Percentiles rank a stretch among this genome's conserved stretches.
Conservation (phyloP, 2,329 filamentous ascomycete genomes). For the Juglanconis sp. region DNA sequence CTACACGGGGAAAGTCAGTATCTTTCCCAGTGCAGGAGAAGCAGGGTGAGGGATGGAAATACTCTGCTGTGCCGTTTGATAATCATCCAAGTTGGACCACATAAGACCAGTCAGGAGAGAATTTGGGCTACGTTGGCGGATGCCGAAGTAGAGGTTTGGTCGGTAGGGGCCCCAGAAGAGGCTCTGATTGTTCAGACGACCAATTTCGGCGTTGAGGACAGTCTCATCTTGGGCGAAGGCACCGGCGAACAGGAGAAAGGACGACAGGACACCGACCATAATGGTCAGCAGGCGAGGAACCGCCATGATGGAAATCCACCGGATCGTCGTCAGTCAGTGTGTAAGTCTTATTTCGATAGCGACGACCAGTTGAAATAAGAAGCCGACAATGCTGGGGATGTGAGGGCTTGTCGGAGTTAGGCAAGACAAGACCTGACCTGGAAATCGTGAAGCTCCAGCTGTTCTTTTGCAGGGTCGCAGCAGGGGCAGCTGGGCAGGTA, state of each 20-base stretch:
- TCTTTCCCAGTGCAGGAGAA: background rate
- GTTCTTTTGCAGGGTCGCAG: slow-evolving; percentile 13
- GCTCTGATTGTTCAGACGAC: slow-evolving; percentile 68
- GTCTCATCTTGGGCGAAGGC: slow-evolving; percentile 27
- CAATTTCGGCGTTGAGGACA: slow-evolving; percentile 47
- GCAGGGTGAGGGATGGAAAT: slow-evolving; percentile 31
- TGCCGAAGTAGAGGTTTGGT: slow-evolving; percentile 90
- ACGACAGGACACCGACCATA: slow-evolving; percentile 24
- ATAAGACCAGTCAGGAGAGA: slow-evolving; percentile 80
- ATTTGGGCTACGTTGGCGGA: slow-evolving; percentile 76
- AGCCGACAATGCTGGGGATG: background rate
- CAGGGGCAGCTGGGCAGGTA: background rate
- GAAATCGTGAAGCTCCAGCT: slow-evolving; percentile 13
- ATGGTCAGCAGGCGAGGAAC: slow-evolving; percentile 26
- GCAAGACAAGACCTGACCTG: background rate
- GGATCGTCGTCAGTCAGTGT: slow-evolving; percentile 5
- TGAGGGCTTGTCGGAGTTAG: background rate
- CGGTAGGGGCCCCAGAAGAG: slow-evolving; percentile 95
- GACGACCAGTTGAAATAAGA: background rate
- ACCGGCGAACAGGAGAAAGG: slow-evolving; percentile 21
- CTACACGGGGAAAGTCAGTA: slow-evolving; percentile 40
- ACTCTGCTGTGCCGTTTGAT: slow-evolving; percentile 72
- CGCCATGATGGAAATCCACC: slow-evolving; percentile 21
- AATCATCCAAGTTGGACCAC: slow-evolving; percentile 85
- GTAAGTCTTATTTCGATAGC: background rate